Percentiles rank a stretch among this genome's conserved stretches.
Evolutionary conservation across 164 flowering plant genomes (phyloP).

Genomic region (Annona squamosa): DNA sequence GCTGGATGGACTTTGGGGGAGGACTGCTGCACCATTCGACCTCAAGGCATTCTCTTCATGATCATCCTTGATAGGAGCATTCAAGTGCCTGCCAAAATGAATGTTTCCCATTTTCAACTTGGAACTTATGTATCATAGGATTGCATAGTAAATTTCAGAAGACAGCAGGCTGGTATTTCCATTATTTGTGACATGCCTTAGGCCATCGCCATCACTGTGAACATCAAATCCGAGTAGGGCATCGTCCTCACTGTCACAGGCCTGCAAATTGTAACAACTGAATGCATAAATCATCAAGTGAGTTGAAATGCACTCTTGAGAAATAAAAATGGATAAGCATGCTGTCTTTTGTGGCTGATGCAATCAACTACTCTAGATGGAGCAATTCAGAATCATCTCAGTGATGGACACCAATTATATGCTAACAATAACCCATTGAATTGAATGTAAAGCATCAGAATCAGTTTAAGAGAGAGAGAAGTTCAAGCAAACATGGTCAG

Average conservation of each 20-base stretch:
- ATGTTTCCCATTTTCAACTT: not conserved
- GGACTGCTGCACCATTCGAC: conserved; percentile 48
- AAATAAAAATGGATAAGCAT: too few species aligned
- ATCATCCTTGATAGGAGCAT: conserved; percentile 35
- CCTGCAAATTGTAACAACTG: conserved; percentile 30
- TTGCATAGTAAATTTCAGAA: not conserved
- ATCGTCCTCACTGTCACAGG: conserved; percentile 70
- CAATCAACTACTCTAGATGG: too few species aligned
- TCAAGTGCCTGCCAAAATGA: conserved; percentile 62
- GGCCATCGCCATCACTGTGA: conserved; percentile 91
- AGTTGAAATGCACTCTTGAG: too few species aligned
- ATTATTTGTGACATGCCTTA: conserved; percentile 31
- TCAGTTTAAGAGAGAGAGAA: not conserved
- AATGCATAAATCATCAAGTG: not conserved
- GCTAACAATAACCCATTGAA: not conserved
- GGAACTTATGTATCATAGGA: not conserved
- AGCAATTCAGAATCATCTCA: too few species aligned
- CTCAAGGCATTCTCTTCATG: conserved; percentile 32
- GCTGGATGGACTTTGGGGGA: conserved; percentile 49
- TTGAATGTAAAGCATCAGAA: not conserved
- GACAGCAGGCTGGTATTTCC: not conserved
- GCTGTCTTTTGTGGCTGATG: too few species aligned
- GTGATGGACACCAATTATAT: too few species aligned
- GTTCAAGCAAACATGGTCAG: not conserved
- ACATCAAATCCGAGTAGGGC: conserved; percentile 76